Evolutionary conservation across 306 rosid species (phyloP).

Genomic region (Potentilla sterilis): DNA sequence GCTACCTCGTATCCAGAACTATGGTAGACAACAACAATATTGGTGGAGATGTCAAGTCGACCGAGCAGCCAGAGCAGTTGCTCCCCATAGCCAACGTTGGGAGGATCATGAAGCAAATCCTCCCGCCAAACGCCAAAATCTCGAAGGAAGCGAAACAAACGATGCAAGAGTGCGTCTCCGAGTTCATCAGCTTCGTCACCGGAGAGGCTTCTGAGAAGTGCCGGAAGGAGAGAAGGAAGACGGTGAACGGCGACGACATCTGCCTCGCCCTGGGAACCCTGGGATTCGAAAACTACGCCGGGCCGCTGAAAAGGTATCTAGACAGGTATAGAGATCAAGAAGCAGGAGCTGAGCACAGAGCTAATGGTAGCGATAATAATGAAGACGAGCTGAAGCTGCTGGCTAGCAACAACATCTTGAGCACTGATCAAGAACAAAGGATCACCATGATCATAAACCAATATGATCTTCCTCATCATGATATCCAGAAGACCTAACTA

Average conservation of each 20-base stretch:
- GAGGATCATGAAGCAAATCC: constrained; percentile 31
- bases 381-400: constrained; percentile 1
- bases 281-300: constrained; percentile 24
- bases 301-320: constrained; percentile 16
- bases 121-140: constrained; percentile 31
- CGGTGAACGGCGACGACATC: constrained; percentile 28
- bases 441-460: not conserved
- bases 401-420: not conserved
- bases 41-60: not conserved
- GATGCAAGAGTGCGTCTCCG: constrained; percentile 34
- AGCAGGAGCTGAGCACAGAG: not conserved
- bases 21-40: not conserved
- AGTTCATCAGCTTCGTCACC: constrained; percentile 35
- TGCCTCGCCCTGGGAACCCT: constrained; percentile 25
- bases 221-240: constrained; percentile 28
- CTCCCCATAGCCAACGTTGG: constrained; percentile 40
- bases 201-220: constrained; percentile 32
- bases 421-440: constrained; percentile 9
- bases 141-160: constrained; percentile 34
- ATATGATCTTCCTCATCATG: not conserved
- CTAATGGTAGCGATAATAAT: not conserved
- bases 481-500: not conserved
- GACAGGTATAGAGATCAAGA: constrained; percentile 26
- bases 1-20: not conserved
- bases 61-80: constrained; percentile 17